Evolutionary conservation across 2,329 filamentous ascomycete genomes (phyloP), one percentile per base, ranked within the genome.

Genomic region (Davidsoniella neocaledoniae): DNA sequence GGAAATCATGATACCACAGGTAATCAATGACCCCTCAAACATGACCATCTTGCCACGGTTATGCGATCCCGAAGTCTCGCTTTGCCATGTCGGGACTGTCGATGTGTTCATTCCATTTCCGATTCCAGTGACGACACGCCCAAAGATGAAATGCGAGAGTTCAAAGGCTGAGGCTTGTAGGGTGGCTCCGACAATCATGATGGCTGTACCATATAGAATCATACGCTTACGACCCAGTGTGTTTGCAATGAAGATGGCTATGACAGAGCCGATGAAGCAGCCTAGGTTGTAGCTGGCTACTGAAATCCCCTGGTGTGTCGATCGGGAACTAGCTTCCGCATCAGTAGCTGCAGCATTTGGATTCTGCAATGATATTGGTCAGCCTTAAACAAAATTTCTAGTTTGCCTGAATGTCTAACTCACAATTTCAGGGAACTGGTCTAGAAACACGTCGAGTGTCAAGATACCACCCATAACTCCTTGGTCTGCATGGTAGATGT

Each of bases 401-500:
- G 26, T 33, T 12, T 33, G 26, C 10, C 26, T 10, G 5, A 3
- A 33, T 33, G 10, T 33, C 2, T 3, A 33, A 33, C 26, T 33
- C 4, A 71, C 64, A 57, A 56, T 67, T 4, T 72, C 73, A 38
- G 75, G 63, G 62, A 81, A 81, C 58, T 72, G 76, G 1, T 58
- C 51, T n/a, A 79, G 66, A 59, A 81, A 80, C 55, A 75, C 64
- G 17, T 65, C 64, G 46, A 88, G 72, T 2, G 81, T 85, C 51
- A 90, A 67, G 55, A 90, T 77, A 51, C 79, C 79, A 42, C 80
- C 82, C 71, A 84, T 86, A 6, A 86, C 80, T 59, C 82, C 79
- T 63, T 83, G 80, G 62, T 86, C 19, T 45, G 25, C 10, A 33
- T 33, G 21, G 21, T 4, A 21, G 4, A 21, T 21, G 21, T 33